A percentile compares a stretch with the other conserved stretches of the same genome.
phyloP scores from a whole-genome alignment of 2,329 filamentous ascomycete species.

The Hymenoscyphus infarciens region DNA sequence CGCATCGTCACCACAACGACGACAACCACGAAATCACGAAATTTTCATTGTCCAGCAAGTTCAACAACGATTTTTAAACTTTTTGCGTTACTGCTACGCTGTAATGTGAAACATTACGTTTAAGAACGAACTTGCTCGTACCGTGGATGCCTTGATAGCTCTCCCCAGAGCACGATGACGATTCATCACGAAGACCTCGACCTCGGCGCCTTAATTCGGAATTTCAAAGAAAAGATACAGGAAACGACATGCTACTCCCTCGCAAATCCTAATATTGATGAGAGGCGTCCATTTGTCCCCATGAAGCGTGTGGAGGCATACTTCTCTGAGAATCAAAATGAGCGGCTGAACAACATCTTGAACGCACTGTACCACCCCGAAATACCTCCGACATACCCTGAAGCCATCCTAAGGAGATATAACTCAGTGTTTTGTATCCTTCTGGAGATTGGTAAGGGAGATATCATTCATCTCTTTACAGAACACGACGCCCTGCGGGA shows the following conservation, averaged over 20 bases:
- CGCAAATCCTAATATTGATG: not conserved
- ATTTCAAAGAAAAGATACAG: not conserved
- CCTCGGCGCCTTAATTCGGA: not conserved
- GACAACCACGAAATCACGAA: not conserved
- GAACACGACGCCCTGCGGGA: conserved; percentile 23
- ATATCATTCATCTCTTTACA: conserved; percentile 23
- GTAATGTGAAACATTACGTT: not conserved
- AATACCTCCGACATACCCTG: not conserved
- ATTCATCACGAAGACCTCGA: not conserved
- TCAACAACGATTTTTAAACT: not conserved
- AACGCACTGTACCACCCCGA: conserved; percentile 1
- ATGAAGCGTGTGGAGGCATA: not conserved
- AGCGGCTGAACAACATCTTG: not conserved
- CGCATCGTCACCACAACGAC: not conserved
- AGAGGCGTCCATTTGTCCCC: not conserved
- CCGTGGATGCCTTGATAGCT: not conserved
- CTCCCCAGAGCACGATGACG: not conserved
- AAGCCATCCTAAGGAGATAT: conserved; percentile 6
- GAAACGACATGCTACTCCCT: not conserved
- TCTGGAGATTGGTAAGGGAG: conserved; percentile 18
- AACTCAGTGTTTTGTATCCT: conserved; percentile 23
- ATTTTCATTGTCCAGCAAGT: not conserved
- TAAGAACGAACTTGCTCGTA: not conserved
- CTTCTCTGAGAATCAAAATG: conserved; percentile 4
- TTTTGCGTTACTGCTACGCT: not conserved